Evolutionary conservation across 768 basidiomycete genomes (phyloP).

Genomic region (Neoboletus brunneissimus): DNA sequence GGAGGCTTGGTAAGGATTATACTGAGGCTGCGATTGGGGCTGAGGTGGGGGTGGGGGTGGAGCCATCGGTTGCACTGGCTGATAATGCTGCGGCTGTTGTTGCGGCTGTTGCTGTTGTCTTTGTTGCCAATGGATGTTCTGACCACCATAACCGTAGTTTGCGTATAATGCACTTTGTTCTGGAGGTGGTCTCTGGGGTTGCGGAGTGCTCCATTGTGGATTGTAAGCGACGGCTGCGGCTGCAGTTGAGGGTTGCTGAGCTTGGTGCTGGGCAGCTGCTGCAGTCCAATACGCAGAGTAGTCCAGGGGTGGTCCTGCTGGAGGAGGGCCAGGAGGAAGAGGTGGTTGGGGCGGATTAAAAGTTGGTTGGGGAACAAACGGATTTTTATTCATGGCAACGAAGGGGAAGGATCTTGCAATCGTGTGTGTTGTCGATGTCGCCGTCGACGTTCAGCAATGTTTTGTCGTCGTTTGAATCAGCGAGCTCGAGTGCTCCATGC

Average conservation of each 20-base stretch:
- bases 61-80: constrained; percentile 48
- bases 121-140: constrained; percentile 58
- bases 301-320: constrained; percentile 68
- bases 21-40: constrained; percentile 58
- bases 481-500: constrained; percentile 12
- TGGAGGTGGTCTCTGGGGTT: constrained; percentile 63
- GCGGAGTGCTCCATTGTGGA: constrained; percentile 65
- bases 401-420: constrained; percentile 10
- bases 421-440: constrained; percentile 4
- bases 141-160: constrained; percentile 86
- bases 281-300: constrained; percentile 79
- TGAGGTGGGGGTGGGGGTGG: constrained; percentile 54
- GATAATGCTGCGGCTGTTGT: constrained; percentile 43
- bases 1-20: constrained; percentile 74
- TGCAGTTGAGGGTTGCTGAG: constrained; percentile 30
- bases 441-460: constrained; percentile 8
- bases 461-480: constrained; percentile 24
- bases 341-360: constrained; percentile 75
- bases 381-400: constrained; percentile 77
- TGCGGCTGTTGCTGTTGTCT: constrained; percentile 63
- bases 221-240: constrained; percentile 49
- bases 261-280: constrained; percentile 49
- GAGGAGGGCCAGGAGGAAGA: constrained; percentile 76
- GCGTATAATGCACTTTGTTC: constrained; percentile 86
- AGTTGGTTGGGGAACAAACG: constrained; percentile 66